A percentile compares a stretch with the other conserved stretches of the same genome.
Evolutionary conservation across 2,329 filamentous ascomycete genomes (phyloP).

Genomic region (Trichophyton mentagrophytes): DNA sequence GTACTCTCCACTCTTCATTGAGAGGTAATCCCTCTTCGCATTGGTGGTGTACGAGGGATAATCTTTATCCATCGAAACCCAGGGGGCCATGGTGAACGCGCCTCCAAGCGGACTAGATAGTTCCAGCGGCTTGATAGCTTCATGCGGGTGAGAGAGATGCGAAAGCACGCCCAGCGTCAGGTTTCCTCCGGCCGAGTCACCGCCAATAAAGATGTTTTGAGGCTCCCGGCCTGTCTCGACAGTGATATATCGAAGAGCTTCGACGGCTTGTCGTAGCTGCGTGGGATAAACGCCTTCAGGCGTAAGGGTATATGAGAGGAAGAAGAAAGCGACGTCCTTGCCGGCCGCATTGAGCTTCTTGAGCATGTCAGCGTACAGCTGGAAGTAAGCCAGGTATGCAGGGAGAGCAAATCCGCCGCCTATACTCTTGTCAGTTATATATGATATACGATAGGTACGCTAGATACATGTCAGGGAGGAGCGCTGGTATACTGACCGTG

Average conservation of each 20-base stretch:
- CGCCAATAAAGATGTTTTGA: conserved; percentile 28
- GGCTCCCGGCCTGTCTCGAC: conserved; percentile 22
- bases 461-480: not conserved
- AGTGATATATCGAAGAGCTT: conserved; percentile 29
- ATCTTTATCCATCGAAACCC: conserved; percentile 41
- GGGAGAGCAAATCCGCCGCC: conserved; percentile 46
- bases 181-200: conserved; percentile 36
- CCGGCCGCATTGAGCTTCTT: conserved; percentile 30
- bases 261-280: conserved; percentile 32
- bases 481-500: conserved; percentile 20
- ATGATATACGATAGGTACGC: not conserved
- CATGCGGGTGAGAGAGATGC: conserved; percentile 42
- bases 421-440: conserved; percentile 15
- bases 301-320: conserved; percentile 48
- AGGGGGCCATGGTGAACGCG: conserved; percentile 45
- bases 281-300: conserved; percentile 33
- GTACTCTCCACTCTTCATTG: conserved; percentile 25
- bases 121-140: conserved; percentile 34
- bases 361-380: conserved; percentile 37
- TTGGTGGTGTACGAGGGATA: conserved; percentile 35
- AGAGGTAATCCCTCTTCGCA: conserved; percentile 40
- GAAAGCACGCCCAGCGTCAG: conserved; percentile 29
- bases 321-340: conserved; percentile 38
- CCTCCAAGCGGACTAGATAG: conserved; percentile 36
- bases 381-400: conserved; percentile 23